phyloP scores from a whole-genome alignment of 495 filamentous ascomycete species.

The Aspergillus sclerotiicarbonarius region DNA sequence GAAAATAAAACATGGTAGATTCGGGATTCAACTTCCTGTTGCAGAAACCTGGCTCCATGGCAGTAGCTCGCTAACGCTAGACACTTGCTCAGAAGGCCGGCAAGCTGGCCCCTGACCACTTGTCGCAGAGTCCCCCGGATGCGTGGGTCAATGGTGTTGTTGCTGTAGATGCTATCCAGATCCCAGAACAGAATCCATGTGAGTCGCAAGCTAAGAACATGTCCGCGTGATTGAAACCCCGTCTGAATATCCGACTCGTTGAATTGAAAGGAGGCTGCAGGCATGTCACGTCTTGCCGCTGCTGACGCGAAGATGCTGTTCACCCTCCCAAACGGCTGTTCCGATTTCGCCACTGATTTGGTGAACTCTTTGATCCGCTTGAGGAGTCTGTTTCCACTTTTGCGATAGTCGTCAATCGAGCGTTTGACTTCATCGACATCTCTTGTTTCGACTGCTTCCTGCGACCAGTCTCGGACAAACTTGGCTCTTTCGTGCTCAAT shows the following conservation, averaged over 20 bases:
- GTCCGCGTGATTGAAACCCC: conserved; percentile 40
- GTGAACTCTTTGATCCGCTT: conserved; percentile 5
- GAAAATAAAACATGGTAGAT: conserved; percentile 13
- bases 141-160: not conserved
- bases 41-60: not conserved
- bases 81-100: conserved; percentile 5
- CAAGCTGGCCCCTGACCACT: not conserved
- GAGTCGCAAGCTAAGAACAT: conserved; percentile 48
- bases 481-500: not conserved
- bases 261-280: conserved; percentile 39
- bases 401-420: not conserved
- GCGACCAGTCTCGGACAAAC: not conserved
- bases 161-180: conserved; percentile 2
- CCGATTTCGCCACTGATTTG: conserved; percentile 18
- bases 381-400: not conserved
- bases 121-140: conserved; percentile 1
- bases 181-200: conserved; percentile 53
- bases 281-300: conserved; percentile 33
- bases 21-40: conserved; percentile 8
- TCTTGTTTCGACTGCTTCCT: too few relatives aligned
- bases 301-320: conserved; percentile 33
- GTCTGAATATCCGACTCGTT: conserved; percentile 37
- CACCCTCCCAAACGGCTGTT: conserved; percentile 62
- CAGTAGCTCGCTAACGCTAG: not conserved
- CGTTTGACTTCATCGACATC: not conserved